Evolutionary conservation across 306 rosid species (phyloP).

Genomic region (Urtica urens): DNA sequence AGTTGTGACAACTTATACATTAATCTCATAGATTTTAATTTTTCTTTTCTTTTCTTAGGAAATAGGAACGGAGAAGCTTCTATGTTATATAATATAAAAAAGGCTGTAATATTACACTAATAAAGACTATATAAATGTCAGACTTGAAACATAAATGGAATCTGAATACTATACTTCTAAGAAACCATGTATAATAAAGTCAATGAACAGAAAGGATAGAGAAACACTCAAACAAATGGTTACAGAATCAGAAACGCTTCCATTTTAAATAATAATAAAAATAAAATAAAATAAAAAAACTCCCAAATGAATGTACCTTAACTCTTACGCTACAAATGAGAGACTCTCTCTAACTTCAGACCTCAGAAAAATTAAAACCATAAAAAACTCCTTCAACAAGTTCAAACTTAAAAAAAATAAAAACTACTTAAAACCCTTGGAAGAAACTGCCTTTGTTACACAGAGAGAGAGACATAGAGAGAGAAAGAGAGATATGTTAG

Average conservation of each 20-base stretch:
- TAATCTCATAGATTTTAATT: too few relatives aligned
- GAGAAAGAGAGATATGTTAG: constrained; percentile 26
- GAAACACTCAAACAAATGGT: not conserved
- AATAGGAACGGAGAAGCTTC: too few relatives aligned
- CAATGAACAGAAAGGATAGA: not conserved
- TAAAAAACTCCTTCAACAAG: constrained; percentile 21
- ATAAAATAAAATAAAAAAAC: not conserved
- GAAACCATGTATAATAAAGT: too few relatives aligned
- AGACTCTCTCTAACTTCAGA: constrained; percentile 3
- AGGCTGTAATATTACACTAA: too few relatives aligned
- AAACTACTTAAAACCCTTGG: constrained; percentile 16
- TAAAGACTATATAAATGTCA: too few relatives aligned
- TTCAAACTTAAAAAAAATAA: too few relatives aligned
- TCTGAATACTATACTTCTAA: too few relatives aligned
- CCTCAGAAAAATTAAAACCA: constrained; percentile 19
- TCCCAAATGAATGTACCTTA: constrained; percentile 9
- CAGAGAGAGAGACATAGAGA: constrained; percentile 3
- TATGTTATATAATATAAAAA: too few relatives aligned
- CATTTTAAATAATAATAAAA: not conserved
- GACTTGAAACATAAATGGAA: too few relatives aligned
- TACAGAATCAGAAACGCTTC: not conserved
- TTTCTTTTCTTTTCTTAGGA: too few relatives aligned
- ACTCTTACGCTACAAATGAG: constrained; percentile 26
- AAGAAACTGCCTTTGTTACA: constrained; percentile 26
- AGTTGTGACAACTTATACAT: too few relatives aligned